These are phyloP conservation scores for Stemphylium beticola DNA, from an alignment of 2,329 filamentous ascomycete species.

Conservation along the genomic window DNA sequence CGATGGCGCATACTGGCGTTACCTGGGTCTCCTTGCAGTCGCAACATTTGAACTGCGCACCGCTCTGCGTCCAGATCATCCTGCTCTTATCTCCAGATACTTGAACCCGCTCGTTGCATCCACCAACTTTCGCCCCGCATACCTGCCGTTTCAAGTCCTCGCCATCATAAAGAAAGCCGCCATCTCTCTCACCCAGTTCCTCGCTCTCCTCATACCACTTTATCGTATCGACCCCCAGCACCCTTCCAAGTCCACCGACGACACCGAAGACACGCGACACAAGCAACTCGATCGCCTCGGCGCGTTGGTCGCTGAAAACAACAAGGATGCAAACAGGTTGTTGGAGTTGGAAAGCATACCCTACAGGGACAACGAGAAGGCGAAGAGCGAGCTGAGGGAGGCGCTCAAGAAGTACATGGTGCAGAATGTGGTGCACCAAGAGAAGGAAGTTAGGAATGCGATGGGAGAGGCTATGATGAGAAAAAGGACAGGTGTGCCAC, in stretches of 20 bases:
- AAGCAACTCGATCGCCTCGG: constrained; percentile 74
- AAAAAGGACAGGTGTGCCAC: constrained; percentile 66
- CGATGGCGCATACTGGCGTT: constrained; percentile 54
- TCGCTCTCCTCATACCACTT: constrained; percentile 43
- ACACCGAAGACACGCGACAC: constrained; percentile 47
- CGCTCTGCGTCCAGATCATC: constrained; percentile 60
- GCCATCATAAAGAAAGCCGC: constrained; percentile 75
- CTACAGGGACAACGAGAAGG: constrained; percentile 73
- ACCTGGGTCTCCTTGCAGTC: constrained; percentile 59
- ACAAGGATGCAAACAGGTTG: constrained; percentile 72
- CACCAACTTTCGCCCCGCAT: constrained; percentile 61
- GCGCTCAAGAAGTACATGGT: constrained; percentile 87
- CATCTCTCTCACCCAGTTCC: constrained; percentile 65
- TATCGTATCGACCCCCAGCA: constrained; percentile 40
- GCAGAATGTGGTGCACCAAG: constrained; percentile 75
- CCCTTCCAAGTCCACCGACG: constrained; percentile 27
- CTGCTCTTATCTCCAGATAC: constrained; percentile 52
- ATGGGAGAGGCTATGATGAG: constrained; percentile 71
- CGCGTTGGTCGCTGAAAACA: constrained; percentile 62
- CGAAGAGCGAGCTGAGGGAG: constrained; percentile 65
- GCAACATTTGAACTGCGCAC: constrained; percentile 64
- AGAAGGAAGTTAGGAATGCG: constrained; percentile 82
- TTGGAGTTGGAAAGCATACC: constrained; percentile 81
- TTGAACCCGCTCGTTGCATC: constrained; percentile 56
- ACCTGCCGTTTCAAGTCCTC: constrained; percentile 86